These are phyloP conservation scores for Kentomonas sorsogonicus DNA, from an alignment of 208 protist genomes.

Conservation along the genomic window DNA sequence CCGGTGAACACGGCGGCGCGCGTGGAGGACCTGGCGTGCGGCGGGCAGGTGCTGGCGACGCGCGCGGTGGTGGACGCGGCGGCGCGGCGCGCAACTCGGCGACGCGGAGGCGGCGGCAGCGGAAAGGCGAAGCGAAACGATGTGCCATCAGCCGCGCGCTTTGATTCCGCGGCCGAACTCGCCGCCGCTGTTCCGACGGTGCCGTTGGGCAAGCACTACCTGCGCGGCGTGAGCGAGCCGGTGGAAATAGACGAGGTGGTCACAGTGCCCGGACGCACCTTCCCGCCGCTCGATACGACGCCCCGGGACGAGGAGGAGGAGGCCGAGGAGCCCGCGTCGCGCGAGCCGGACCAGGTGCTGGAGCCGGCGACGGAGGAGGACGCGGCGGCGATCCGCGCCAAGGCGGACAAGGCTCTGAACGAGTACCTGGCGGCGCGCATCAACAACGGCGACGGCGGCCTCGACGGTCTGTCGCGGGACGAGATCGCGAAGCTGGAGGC, in stretches of 20 bases:
- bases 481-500: too few relatives aligned
- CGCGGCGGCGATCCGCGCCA: too few relatives aligned
- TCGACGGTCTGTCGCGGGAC: too few relatives aligned
- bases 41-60: constrained; percentile 39
- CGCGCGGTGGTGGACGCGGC: not conserved
- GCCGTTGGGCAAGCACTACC: constrained; percentile 9
- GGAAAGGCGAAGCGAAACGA: too few relatives aligned
- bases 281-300: not conserved
- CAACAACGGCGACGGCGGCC: too few relatives aligned
- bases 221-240: constrained; percentile 16
- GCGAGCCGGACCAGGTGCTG: too few relatives aligned
- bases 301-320: constrained; percentile 2
- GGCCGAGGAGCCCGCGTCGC: too few relatives aligned
- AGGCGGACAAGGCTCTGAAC: too few relatives aligned
- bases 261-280: constrained; percentile 1
- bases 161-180: not conserved
- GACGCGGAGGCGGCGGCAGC: too few relatives aligned
- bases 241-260: constrained; percentile 17
- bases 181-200: constrained; percentile 6
- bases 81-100: too few relatives aligned
- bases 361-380: constrained; percentile 6
- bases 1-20: constrained; percentile 64
- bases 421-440: too few relatives aligned
- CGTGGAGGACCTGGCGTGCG: constrained; percentile 36
- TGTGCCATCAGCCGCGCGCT: too few relatives aligned